phyloP scores from a whole-genome alignment of 257 asterid genomes.

The Voacanga thouarsii region DNA sequence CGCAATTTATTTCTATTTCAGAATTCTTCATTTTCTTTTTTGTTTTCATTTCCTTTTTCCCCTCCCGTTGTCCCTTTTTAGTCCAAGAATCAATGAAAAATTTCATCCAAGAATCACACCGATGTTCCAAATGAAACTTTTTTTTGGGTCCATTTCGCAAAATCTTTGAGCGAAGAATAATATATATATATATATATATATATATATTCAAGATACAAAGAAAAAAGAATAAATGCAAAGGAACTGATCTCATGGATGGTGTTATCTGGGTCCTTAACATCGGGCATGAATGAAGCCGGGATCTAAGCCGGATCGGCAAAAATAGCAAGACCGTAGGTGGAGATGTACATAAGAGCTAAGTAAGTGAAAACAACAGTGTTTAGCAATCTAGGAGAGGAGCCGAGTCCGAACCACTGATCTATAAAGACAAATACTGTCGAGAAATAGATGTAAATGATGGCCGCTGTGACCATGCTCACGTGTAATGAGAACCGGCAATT shows the following conservation, averaged over 20 bases:
- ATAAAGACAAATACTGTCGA: conserved; percentile 82
- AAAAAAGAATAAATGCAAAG: not conserved
- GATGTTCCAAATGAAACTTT: not conserved
- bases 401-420: conserved; percentile 76
- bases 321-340: conserved; percentile 59
- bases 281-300: conserved; percentile 60
- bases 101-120: not conserved
- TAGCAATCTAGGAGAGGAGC: conserved; percentile 73
- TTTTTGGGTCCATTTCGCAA: not conserved
- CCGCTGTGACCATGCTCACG: conserved; percentile 52
- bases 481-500: conserved; percentile 52
- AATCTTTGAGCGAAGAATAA: not conserved
- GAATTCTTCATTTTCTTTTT: not conserved
- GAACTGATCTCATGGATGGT: conserved; percentile 62
- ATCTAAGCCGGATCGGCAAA: conserved; percentile 90
- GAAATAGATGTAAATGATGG: conserved; percentile 69
- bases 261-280: conserved; percentile 53
- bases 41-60: not conserved
- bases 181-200: no score
- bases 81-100: not conserved
- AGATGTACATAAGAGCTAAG: conserved; percentile 53
- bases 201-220: not conserved
- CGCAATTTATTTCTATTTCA: not conserved
- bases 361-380: conserved; percentile 62
- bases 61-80: not conserved